A percentile compares a stretch with the other conserved stretches of the same genome.
Evolutionary conservation across 305 asterid genomes (phyloP).

Genomic region (Fraxinus nigra): DNA sequence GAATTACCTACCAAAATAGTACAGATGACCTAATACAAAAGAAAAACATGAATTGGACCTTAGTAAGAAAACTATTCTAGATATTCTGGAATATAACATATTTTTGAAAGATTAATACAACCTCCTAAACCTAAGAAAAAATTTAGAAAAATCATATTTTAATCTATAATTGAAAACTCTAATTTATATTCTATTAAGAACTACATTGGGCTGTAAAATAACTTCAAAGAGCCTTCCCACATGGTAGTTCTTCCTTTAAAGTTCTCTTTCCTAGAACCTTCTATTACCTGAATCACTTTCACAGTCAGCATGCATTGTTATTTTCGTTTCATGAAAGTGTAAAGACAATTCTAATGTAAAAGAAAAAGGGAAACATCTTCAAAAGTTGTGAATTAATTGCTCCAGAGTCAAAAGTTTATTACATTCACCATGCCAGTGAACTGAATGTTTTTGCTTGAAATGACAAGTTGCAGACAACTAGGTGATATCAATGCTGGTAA

Average conservation of each 20-base stretch:
- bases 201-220: background rate
- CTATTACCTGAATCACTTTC: background rate
- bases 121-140: background rate
- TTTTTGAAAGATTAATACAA: background rate
- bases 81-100: background rate
- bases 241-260: background rate
- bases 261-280: background rate
- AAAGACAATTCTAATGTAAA: background rate
- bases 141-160: background rate
- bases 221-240: background rate
- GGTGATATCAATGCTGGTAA: conserved; percentile 1
- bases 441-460: background rate
- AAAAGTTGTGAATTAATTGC: conserved; percentile 7
- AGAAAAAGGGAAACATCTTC: background rate
- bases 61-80: background rate
- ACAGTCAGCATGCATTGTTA: background rate
- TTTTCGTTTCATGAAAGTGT: background rate
- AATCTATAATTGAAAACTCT: background rate
- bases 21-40: background rate
- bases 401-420: background rate
- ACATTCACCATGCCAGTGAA: background rate
- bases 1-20: background rate
- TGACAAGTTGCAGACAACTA: background rate
- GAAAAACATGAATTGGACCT: background rate
- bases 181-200: background rate